Evolutionary conservation across 345 rosid species (phyloP).

Genomic region (Chamaenerion angustifolium): DNA sequence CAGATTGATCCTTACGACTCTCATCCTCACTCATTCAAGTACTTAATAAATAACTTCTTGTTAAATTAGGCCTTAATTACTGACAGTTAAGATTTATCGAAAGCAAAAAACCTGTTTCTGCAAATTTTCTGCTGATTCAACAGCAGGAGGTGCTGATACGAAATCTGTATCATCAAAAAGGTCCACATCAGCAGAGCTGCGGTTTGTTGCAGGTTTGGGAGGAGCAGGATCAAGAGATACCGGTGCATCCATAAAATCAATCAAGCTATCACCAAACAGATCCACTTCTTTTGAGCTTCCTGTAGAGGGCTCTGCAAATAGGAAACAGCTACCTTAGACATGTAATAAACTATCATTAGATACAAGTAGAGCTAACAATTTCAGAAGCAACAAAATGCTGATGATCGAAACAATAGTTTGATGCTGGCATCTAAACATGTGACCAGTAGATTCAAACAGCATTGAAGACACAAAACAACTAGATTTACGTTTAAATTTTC

Average conservation of each 20-base stretch:
- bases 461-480: too few species aligned
- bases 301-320: slow-evolving; percentile 49
- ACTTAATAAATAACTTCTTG: too few species aligned
- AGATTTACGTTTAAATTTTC: too few species aligned
- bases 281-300: slow-evolving; percentile 58
- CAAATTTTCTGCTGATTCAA: slow-evolving; percentile 29
- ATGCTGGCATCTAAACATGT: not conserved
- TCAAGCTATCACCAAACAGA: slow-evolving; percentile 63
- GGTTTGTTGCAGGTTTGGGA: slow-evolving; percentile 27
- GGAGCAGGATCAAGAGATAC: slow-evolving; percentile 29
- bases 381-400: not conserved
- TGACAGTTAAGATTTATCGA: not conserved
- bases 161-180: slow-evolving; percentile 93
- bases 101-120: slow-evolving; percentile 39
- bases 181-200: slow-evolving; percentile 45
- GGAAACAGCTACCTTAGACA: not conserved
- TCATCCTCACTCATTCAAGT: too few species aligned
- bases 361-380: not conserved
- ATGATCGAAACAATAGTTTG: not conserved
- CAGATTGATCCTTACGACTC: too few species aligned
- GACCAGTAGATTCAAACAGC: too few species aligned
- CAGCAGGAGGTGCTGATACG: slow-evolving; percentile 65
- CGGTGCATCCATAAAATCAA: slow-evolving; percentile 66
- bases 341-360: not conserved
- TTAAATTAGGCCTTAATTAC: too few species aligned